These are phyloP conservation scores for Penicillium cosmopolitanum DNA, from an alignment of 495 filamentous ascomycete species.

Conservation along the genomic window DNA sequence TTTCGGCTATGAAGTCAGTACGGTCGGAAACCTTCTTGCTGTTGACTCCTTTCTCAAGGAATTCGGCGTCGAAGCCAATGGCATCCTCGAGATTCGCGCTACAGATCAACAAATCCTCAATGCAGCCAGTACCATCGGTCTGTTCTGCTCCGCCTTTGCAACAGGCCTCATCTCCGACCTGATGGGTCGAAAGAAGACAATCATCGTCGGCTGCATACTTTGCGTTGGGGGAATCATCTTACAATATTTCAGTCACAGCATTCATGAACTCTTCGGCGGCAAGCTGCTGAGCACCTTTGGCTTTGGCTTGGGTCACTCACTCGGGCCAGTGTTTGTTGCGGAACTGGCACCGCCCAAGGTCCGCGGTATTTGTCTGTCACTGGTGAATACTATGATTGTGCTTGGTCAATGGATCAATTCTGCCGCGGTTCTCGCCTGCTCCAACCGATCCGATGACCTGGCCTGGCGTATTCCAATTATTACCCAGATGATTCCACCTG, in stretches of 20 bases:
- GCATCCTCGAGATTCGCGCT: neutral
- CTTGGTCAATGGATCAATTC: constrained; percentile 2
- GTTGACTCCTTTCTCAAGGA: neutral
- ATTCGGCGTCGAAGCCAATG: neutral
- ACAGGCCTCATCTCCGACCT: neutral
- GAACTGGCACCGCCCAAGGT: constrained; percentile 1
- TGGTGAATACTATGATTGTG: constrained; percentile 3
- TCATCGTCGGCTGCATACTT: neutral
- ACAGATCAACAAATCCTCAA: constrained; percentile 3
- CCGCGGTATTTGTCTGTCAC: neutral
- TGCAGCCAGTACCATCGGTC: neutral
- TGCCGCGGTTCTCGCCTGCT: neutral
- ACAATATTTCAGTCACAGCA: neutral
- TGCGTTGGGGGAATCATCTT: neutral
- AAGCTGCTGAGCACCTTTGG: neutral
- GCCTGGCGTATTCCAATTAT: neutral
- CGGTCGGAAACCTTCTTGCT: neutral
- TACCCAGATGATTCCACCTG: constrained; percentile 1
- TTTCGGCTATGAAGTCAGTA: constrained; percentile 3
- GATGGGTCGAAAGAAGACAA: neutral
- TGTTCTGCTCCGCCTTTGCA: constrained; percentile 2
- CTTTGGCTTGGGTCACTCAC: neutral
- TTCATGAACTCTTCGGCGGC: neutral
- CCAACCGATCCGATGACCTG: neutral
- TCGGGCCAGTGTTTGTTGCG: neutral